Base-by-base conservation (phyloP, 345 rosid species). In the Euphorbia pulcherrima region DNA sequence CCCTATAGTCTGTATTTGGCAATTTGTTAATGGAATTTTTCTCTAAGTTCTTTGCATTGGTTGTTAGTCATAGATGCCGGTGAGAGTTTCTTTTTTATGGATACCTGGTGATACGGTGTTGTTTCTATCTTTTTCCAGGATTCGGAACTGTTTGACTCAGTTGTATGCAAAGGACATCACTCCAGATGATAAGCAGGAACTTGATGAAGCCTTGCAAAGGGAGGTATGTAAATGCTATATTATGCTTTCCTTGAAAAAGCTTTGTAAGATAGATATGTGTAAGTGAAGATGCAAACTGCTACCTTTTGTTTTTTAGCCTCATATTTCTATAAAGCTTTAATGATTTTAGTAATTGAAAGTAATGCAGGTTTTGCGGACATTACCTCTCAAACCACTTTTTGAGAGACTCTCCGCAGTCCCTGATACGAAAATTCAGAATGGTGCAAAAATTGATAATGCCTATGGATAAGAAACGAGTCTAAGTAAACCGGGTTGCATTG, bases 181-280 rank as follows among this genome's bases (percentile, higher is more conserved):
- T 79, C 97, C 97, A 62, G 95, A 94, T 82, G 97, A 91, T 74
- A 94, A 94, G 83, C 97, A 87, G 79, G 97, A 94, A 84, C 96
- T 94, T 20, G 97, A 91, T 66, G 99, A 94, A 75, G 90, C 97
- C 80, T 85, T 94, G 6, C 96, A 91, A 68, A 81, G 99, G 78
- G 95, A 94, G 95, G 98, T 90, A 48, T 16, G 41, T 27, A 9
- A n/a, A 59, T 65, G 35, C 57, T 27, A 9, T 13, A 40, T 44
- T 10, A 33, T 61, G 59, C 21, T 33, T 66, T 52, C 16, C 27
- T 23, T 53, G 12, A 23, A 8, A 24, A 50, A 50, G 54, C 54
- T 20, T 21, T 21, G 26, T 21, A 23, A 58, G 37, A 58, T 33
- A 58, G n/a, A n/a, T 23, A 30, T 8, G 40, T 18, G 2, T 40